Conservation (phyloP, 495 filamentous ascomycete genomes). For the Neurospora terricola region DNA sequence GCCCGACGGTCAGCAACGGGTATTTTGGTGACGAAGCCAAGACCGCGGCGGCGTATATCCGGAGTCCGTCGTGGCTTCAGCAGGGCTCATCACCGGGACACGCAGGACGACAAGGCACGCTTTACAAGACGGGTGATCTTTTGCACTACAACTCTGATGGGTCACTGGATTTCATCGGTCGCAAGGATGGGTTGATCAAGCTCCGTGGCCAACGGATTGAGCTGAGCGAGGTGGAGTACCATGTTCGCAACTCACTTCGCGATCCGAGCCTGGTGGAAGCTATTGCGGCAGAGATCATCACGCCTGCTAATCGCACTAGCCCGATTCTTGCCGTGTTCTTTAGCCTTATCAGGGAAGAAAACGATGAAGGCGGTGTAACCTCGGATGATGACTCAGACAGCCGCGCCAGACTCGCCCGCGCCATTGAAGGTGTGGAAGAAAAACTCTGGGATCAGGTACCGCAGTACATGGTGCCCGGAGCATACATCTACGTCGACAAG, state of each 20-base stretch:
- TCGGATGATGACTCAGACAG: not conserved
- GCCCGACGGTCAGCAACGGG: slow-evolving; percentile 30
- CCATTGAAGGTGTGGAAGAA: not conserved
- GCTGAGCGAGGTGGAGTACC: slow-evolving; percentile 45
- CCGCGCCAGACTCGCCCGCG: not conserved
- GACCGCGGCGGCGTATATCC: slow-evolving; percentile 28
- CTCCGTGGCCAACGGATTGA: slow-evolving; percentile 32
- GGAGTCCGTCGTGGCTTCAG: slow-evolving; percentile 22
- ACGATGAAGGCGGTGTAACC: not conserved
- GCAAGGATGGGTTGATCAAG: slow-evolving; percentile 29
- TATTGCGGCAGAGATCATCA: not conserved
- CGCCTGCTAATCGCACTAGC: not conserved
- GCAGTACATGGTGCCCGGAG: slow-evolving; percentile 45
- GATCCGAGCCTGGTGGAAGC: not conserved
- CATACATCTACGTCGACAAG: slow-evolving; percentile 39
- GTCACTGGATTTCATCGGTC: slow-evolving; percentile 38
- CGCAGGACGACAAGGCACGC: not conserved
- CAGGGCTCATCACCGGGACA: not conserved
- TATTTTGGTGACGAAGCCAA: not conserved
- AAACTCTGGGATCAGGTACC: not conserved
- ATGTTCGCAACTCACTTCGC: slow-evolving; percentile 16
- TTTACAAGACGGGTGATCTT: slow-evolving; percentile 55
- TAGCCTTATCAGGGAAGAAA: not conserved
- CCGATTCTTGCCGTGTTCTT: slow-evolving; percentile 7
- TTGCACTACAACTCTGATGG: slow-evolving; percentile 46